Percentiles rank a stretch among this genome's conserved stretches.
Conservation (phyloP, 228 moss, liverwort and hornwort species). For the Sphagnum fallax region DNA sequence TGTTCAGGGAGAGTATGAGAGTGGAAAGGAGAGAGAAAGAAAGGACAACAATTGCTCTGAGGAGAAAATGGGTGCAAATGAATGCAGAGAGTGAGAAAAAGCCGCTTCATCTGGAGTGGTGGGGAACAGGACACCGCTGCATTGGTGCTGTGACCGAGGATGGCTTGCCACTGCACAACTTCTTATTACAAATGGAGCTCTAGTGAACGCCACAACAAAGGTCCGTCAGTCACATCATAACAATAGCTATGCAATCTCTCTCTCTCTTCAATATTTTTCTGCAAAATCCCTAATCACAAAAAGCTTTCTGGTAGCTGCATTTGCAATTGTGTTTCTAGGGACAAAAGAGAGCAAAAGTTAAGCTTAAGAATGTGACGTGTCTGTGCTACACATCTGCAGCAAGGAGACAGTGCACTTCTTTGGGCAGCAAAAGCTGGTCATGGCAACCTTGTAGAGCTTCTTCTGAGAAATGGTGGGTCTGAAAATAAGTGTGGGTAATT, state of each 20-base stretch:
- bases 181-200: slow-evolving; percentile 25
- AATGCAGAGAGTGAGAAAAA: slow-evolving; percentile 31
- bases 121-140: slow-evolving; percentile 56
- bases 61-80: slow-evolving; percentile 17
- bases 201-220: slow-evolving; percentile 30
- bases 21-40: slow-evolving; percentile 2
- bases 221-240: slow-evolving; percentile 6
- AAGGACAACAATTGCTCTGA: slow-evolving; percentile 1
- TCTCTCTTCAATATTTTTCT: too few species aligned
- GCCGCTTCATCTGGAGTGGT: slow-evolving; percentile 48
- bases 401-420: slow-evolving; percentile 42
- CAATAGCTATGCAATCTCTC: too few species aligned
- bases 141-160: slow-evolving; percentile 54
- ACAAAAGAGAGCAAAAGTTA: too few species aligned
- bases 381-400: slow-evolving; percentile 11
- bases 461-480: slow-evolving; percentile 33
- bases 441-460: slow-evolving; percentile 34
- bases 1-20: slow-evolving; percentile 8
- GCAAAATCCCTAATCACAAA: too few species aligned
- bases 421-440: slow-evolving; percentile 58
- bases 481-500: neutral
- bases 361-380: too few species aligned
- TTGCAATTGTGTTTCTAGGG: too few species aligned
- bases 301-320: too few species aligned
- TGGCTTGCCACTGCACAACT: slow-evolving; percentile 33